A percentile compares a stretch with the other conserved stretches of the same genome.
These are phyloP conservation scores for Collybia sp. DNA, from an alignment of 768 basidiomycete species.

Conservation along the genomic window DNA sequence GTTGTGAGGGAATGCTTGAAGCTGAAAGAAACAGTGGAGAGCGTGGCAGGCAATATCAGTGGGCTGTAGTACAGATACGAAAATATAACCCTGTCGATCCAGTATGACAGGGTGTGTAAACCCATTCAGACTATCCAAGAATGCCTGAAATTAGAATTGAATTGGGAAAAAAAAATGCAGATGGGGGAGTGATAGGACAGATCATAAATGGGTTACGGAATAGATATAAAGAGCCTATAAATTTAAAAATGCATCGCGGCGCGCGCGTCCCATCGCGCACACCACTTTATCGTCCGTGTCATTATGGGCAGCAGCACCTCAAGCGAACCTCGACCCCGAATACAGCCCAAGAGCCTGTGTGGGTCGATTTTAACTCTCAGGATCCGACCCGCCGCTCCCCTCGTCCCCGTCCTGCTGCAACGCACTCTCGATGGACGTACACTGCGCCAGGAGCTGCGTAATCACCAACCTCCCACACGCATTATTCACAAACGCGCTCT, in stretches of 20 bases:
- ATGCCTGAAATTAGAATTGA: conserved; percentile 1
- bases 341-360: too few relatives aligned
- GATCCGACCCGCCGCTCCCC: too few relatives aligned
- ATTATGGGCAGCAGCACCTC: too few relatives aligned
- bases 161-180: conserved; percentile 1
- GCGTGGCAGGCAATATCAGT: conserved; percentile 60
- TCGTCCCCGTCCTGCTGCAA: conserved; percentile 17
- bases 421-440: conserved; percentile 59
- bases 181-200: too few relatives aligned
- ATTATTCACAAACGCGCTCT: conserved; percentile 65
- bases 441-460: conserved; percentile 60
- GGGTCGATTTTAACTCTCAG: too few relatives aligned
- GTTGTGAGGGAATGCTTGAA: conserved; percentile 68
- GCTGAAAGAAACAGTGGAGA: conserved; percentile 70
- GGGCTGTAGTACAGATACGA: conserved; percentile 27
- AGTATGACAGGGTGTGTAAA: too few relatives aligned
- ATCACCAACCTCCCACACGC: conserved; percentile 68
- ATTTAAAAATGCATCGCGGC: conserved; percentile 7
- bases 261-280: too few relatives aligned
- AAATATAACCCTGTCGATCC: background rate
- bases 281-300: too few relatives aligned
- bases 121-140: too few relatives aligned
- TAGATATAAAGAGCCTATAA: conserved; percentile 18
- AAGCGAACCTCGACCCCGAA: too few relatives aligned
- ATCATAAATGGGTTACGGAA: conserved; percentile 4